Evolutionary conservation across 257 asterid genomes (phyloP), one percentile per base, ranked within the genome.

Genomic region (Fraxinus quadrangulata): DNA sequence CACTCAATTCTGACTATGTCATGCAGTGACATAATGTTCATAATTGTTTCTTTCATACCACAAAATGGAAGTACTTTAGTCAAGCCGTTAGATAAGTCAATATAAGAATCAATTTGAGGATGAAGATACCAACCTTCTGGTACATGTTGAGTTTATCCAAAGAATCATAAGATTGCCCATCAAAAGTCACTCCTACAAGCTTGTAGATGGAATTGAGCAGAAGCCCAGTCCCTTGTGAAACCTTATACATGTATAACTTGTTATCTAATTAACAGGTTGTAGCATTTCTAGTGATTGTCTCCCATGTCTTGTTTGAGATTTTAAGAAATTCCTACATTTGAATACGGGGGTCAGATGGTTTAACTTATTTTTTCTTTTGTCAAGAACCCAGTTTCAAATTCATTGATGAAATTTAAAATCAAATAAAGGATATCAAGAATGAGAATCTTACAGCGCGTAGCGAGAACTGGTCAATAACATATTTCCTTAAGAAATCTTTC

Each of bases 121-220:
- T 54, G 28, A 26, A 75, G 75, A 80, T 13, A 71, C 80, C 24
- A 74, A 87, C 94, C 94, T 72, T 76, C 40, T 89, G 88, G 69
- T 67, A 54, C 16, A 30, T 30, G 33, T 30, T 30, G 75, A 87
- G 81, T 51, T 56, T 54, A 36, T 87, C 78, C 24, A 80, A 39
- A 72, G 86, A 49, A 70, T 73, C 89, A 75, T 73, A 87, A 66
- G 67, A 79, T 36, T 75, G 75, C 13, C 88, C 90, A 37, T 84
- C 88, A 79, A 83, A 76, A 24, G 74, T 76, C 37, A 82, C 90
- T 61, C 90, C 94, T 36, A 83, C 85, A 47, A 84, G 80, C 80
- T 82, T 72, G 84, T 77, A 86, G 78, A 83, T 80, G 63, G 89
- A 80, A 80, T 89, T 77, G 61, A 89, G 80, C 63, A 87, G 36